A percentile compares a stretch with the other conserved stretches of the same genome.
Evolutionary conservation across 2,329 filamentous ascomycete species (phyloP).

Genomic region (Aspergillus neoniger): DNA sequence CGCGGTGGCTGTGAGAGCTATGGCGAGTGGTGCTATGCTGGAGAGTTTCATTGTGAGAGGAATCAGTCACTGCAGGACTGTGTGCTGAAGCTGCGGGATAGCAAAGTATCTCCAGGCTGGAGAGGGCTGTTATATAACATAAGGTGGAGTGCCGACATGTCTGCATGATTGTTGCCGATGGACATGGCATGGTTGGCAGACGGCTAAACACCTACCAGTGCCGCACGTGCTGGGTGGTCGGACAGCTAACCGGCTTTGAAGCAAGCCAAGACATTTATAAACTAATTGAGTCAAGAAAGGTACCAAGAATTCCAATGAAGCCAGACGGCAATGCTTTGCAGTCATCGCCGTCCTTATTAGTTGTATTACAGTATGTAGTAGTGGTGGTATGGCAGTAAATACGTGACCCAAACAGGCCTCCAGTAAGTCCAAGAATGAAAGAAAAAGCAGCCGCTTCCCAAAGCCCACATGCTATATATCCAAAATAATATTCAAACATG

Average conservation of each 20-base stretch:
- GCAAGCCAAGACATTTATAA: neutral
- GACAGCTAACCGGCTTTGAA: neutral
- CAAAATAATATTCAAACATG: constrained; percentile 6
- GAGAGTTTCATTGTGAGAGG: constrained; percentile 54
- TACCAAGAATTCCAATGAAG: neutral
- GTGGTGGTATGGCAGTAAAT: constrained; percentile 17
- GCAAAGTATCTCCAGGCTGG: neutral
- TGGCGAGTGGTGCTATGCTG: constrained; percentile 71
- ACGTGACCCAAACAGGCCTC: constrained; percentile 24
- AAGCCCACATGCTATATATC: constrained; percentile 32
- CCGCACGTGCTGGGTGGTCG: constrained; percentile 2
- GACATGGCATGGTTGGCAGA: neutral
- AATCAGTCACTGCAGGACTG: neutral
- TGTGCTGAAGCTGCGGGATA: neutral
- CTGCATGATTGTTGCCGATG: neutral
- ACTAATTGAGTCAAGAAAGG: neutral
- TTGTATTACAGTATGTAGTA: constrained; percentile 16
- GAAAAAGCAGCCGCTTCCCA: constrained; percentile 28
- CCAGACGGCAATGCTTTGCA: neutral
- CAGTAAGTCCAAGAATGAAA: constrained; percentile 26
- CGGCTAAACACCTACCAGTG: neutral
- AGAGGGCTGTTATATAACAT: neutral
- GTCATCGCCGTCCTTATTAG: constrained; percentile 17
- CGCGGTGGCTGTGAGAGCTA: constrained; percentile 74
- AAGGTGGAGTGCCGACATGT: neutral